Percentiles rank a stretch among this genome's conserved stretches.
Conservation (phyloP, 805 yeast species). For the Myxozyma geophila region DNA sequence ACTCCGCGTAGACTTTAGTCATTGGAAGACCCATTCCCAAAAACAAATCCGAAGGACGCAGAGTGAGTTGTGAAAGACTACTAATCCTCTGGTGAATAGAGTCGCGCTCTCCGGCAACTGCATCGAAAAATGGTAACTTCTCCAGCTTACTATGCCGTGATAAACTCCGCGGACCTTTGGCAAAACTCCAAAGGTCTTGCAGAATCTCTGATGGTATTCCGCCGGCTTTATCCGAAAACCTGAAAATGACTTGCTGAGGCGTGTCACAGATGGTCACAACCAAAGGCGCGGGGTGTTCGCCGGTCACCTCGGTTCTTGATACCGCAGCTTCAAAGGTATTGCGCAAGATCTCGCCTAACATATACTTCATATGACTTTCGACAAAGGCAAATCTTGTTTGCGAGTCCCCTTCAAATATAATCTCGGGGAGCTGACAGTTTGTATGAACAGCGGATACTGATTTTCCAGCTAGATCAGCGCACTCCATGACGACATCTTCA, state of each 20-base stretch:
- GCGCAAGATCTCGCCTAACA: conserved; percentile 84
- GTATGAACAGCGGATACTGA: conserved; percentile 59
- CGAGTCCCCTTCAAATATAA: conserved; percentile 72
- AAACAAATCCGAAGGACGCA: conserved; percentile 73
- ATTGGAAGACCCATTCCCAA: conserved; percentile 90
- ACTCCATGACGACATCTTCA: conserved; percentile 61
- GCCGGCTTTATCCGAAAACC: conserved; percentile 90
- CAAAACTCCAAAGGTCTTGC: conserved; percentile 79
- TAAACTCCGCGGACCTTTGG: conserved; percentile 39
- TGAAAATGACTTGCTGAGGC: conserved; percentile 67
- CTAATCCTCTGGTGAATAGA: conserved; percentile 61
- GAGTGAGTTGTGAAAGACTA: conserved; percentile 66
- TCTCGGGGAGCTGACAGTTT: conserved; percentile 66
- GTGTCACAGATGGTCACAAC: conserved; percentile 72
- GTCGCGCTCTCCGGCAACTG: conserved; percentile 42
- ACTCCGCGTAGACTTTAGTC: conserved; percentile 85
- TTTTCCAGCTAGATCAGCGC: conserved; percentile 58
- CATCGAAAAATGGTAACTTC: conserved; percentile 44
- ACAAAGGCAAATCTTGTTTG: conserved; percentile 76
- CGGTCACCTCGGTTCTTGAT: conserved; percentile 47
- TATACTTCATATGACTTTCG: conserved; percentile 82
- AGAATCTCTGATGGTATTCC: conserved; percentile 70
- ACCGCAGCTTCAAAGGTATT: conserved; percentile 86
- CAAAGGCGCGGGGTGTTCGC: conserved; percentile 53
- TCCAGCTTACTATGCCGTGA: conserved; percentile 42